Evolutionary conservation across 495 filamentous ascomycete genomes (phyloP), one percentile per base, ranked within the genome.

Genomic region (Annulohypoxylon bovei): DNA sequence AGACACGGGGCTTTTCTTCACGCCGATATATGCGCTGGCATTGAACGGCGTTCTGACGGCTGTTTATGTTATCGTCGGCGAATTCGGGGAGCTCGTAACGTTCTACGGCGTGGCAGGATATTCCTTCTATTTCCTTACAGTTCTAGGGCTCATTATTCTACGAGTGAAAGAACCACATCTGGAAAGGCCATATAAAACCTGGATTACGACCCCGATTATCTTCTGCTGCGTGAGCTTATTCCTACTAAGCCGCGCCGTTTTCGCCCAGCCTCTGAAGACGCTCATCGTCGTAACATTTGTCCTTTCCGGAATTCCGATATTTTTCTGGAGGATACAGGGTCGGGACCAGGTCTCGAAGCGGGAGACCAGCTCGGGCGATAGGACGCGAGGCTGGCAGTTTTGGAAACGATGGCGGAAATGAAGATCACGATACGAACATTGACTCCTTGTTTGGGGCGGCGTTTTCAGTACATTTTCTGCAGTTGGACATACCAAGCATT

Each of bases 151-250:
- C 28, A 97, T 99, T 59, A 88, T 98, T 30, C 82, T 99, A 67
- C 84, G 95, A 23, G 91, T 98, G n/a, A 87, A 86, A 39, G 95
- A 98, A 77, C 96, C 96, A 6, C 81, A 88, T 62, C 84, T 98
- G 22, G 93, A 98, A 77, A 80, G 95, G 22, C 93, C 95, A 1
- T 99, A 98, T 79, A 88, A 86, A 76, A 95, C 93, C 14, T 99
- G 96, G 96, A 96, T 99, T 64, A 91, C 90, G 1, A 98, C 95
- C 35, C 95, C 95, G 2, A 95, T 99, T 47, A 93, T 97, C 53
- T 99, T 99, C 77, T 99, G 95, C 86, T 99, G 95, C 73, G 95
- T 99, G 12, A 97, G 92, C 76, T 76, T 99, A 67, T 99, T 99
- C 77, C 78, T 99, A 70, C 84, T 99, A 25, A 93, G 88, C 68